These are phyloP conservation scores for Parathielavia appendiculata DNA, from an alignment of 495 filamentous ascomycete species.

Conservation along the genomic window DNA sequence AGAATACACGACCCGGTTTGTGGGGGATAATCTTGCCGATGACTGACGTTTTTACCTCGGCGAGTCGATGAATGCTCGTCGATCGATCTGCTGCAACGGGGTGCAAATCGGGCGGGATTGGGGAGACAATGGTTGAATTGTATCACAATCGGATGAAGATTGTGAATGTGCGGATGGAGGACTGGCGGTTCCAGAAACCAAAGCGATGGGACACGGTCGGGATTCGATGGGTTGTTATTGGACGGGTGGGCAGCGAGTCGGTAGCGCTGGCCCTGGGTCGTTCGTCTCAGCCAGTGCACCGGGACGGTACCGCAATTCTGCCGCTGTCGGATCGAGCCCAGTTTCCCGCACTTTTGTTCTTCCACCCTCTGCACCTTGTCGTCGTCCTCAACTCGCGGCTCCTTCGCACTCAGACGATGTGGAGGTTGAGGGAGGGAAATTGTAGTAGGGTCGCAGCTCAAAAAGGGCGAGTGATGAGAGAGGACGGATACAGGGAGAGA, in stretches of 20 bases:
- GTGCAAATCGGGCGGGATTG: neutral
- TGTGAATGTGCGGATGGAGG: constrained; percentile 5
- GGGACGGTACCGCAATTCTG: constrained; percentile 5
- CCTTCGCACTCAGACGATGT: neutral
- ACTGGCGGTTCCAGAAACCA: constrained; percentile 33
- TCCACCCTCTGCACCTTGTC: neutral
- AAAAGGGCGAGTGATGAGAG: neutral
- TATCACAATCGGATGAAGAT: constrained; percentile 1
- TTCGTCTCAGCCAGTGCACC: constrained; percentile 29
- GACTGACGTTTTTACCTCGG: neutral
- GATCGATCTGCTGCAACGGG: neutral
- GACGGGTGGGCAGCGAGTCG: constrained; percentile 14
- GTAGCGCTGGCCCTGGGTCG: constrained; percentile 18
- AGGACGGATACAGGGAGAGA: constrained; percentile 4
- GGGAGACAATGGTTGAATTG: neutral
- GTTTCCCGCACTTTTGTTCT: neutral
- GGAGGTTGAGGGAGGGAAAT: neutral
- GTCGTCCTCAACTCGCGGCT: neutral
- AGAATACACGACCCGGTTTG: neutral
- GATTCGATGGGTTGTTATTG: constrained; percentile 26
- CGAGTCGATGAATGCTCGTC: neutral
- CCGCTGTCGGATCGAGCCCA: constrained; percentile 13
- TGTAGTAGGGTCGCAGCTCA: neutral
- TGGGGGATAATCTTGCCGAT: neutral
- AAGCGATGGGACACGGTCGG: constrained; percentile 30